Evolutionary conservation across 768 basidiomycete species (phyloP).

Genomic region (Mycena vulgaris): DNA sequence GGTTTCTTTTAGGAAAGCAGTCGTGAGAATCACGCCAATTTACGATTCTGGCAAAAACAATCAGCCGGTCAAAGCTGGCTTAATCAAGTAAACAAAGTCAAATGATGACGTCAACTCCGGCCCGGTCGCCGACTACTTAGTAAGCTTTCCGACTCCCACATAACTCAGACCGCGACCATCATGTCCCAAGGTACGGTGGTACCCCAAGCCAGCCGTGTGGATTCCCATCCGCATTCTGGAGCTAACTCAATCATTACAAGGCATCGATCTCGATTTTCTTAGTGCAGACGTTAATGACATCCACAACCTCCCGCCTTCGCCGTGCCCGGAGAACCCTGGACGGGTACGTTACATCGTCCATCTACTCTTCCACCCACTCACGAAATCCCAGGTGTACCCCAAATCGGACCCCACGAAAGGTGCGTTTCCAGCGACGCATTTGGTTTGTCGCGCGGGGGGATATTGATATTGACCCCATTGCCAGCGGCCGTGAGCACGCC

Average conservation of each 20-base stretch:
- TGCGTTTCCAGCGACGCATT: slow-evolving; percentile 24
- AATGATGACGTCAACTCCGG: background rate
- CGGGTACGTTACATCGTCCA: slow-evolving; percentile 45
- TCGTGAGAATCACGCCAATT: no score
- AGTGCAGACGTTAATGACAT: background rate
- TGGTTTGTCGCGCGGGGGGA: no score
- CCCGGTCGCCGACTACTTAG: background rate
- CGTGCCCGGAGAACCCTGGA: slow-evolving; percentile 63
- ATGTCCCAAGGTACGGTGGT: slow-evolving; percentile 36
- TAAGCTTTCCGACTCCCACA: background rate
- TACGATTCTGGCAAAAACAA: background rate
- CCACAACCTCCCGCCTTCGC: slow-evolving; percentile 55
- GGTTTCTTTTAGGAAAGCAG: no score
- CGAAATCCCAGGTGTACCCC: slow-evolving; percentile 59
- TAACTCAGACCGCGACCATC: slow-evolving; percentile 13
- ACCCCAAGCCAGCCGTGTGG: slow-evolving; percentile 24
- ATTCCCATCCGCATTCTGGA: background rate
- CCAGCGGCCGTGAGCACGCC: slow-evolving; percentile 41
- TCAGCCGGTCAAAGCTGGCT: slow-evolving; percentile 6
- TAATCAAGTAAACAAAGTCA: background rate
- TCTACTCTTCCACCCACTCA: background rate
- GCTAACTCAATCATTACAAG: slow-evolving; percentile 29
- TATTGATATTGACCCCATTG: slow-evolving; percentile 9
- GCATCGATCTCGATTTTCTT: slow-evolving; percentile 30
- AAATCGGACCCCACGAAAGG: slow-evolving; percentile 59